Percentiles rank a stretch among this genome's conserved stretches.
phyloP scores from a whole-genome alignment of 73 alveolate species.

The Symbiodinium natans region DNA sequence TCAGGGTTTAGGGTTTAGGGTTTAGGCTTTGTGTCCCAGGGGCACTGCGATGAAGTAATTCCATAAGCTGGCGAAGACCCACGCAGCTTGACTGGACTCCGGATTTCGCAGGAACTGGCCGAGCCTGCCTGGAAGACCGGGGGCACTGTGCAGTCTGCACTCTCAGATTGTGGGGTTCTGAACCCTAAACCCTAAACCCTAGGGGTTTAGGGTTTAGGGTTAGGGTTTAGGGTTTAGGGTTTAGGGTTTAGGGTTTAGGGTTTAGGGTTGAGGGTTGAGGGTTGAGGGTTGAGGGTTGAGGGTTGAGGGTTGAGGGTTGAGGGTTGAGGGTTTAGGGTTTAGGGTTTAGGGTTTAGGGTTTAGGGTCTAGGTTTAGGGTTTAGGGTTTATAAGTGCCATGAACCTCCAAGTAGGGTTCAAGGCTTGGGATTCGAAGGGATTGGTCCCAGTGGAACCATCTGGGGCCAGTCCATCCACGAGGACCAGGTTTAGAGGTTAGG shows the following conservation, averaged over 20 bases:
- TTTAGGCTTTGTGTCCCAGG: background rate
- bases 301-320: too few relatives aligned
- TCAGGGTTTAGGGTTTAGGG: background rate
- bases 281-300: too few relatives aligned
- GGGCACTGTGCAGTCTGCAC: too few relatives aligned
- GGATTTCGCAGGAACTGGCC: constrained; percentile 68
- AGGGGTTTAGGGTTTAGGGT: background rate
- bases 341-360: too few relatives aligned
- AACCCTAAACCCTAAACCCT: background rate
- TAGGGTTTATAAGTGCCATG: too few relatives aligned
- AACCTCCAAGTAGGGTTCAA: too few relatives aligned
- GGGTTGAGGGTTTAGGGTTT: too few relatives aligned
- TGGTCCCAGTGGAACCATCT: too few relatives aligned
- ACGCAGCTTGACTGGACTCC: constrained; percentile 66
- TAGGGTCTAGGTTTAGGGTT: too few relatives aligned
- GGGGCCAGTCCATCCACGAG: too few relatives aligned
- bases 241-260: background rate
- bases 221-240: background rate
- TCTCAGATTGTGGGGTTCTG: background rate
- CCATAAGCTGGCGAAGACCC: constrained; percentile 62
- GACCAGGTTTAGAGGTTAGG: background rate
- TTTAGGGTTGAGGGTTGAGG: background rate
- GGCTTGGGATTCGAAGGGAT: too few relatives aligned
- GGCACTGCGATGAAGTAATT: constrained; percentile 84
- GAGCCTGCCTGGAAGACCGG: constrained; percentile 18